Base-by-base conservation (phyloP, 495 filamentous ascomycete species). In the Darksidea phi region DNA sequence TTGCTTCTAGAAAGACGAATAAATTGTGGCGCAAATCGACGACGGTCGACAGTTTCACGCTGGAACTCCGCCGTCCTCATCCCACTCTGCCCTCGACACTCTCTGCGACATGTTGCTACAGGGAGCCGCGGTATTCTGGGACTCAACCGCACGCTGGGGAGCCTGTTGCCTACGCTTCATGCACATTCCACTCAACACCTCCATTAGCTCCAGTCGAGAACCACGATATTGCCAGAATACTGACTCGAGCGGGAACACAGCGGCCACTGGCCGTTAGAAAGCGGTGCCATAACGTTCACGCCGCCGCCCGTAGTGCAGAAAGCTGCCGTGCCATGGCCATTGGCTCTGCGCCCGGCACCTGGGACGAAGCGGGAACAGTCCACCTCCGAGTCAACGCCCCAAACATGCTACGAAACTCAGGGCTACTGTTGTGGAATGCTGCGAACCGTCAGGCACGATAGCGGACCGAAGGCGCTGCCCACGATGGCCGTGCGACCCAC, bases 1-100 rank as follows among this genome's bases (percentile, higher is more conserved):
- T 58, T 57, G 34, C 54, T 63, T 63, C 60, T 53, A 57, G 60
- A 63, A n/a, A 63, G 48, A 41, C 15, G 47, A 8, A 15, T 47
- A 59, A 10, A 46, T 32, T 59, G 48, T 51, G 48, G 47, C 48
- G 47, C 43, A 48, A 17, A 1, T 59, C 42, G 34, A 52, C 47
- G 41, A 38, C 52, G 25, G 2, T 18, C 34, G 10, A 6, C 54
- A 25, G 45, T 23, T 26, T 43, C 23, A 51, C 6, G 48, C 15
- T 43, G 3, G 5, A 20, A 43, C 18, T 6, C 6, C 41, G 15
- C 15, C 41, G 4, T n/a, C 41, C 6, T 6, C 41, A 43, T n/a
- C 3, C 15, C 41, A n/a, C 15, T 43, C 18, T 43, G 41, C 5
- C 15, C 18, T 15, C 28, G 10, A 10, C 3, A 10, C 4, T 32